Percentiles rank a stretch among this genome's conserved stretches.
phyloP scores from a whole-genome alignment of 2,329 filamentous ascomycete species.

The Biscogniauxia marginata region DNA sequence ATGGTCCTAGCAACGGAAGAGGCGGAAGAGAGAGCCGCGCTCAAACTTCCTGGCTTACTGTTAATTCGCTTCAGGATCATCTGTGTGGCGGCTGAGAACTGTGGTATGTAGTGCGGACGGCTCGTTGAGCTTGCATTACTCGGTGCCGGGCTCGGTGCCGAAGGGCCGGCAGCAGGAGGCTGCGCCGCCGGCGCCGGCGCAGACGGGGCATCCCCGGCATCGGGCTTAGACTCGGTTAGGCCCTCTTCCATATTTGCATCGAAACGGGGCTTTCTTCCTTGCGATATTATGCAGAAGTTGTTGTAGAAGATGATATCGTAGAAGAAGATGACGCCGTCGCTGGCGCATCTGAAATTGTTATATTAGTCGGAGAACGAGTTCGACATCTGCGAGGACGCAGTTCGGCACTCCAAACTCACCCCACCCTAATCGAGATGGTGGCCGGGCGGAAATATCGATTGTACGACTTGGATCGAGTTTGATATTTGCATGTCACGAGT shows the following conservation, averaged over 20 bases:
- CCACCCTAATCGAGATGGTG: background rate
- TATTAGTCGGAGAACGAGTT: background rate
- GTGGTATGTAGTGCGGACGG: conserved; percentile 33
- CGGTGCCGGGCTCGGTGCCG: conserved; percentile 20
- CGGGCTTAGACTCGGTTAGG: background rate
- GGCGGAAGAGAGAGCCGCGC: conserved; percentile 34
- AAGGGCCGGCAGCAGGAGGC: conserved; percentile 3
- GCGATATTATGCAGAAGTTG: background rate
- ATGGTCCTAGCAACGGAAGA: conserved; percentile 32
- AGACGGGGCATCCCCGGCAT: background rate
- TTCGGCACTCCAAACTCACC: background rate
- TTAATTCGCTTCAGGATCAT: conserved; percentile 41
- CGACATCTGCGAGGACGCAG: background rate
- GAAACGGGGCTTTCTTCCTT: background rate
- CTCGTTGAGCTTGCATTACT: conserved; percentile 26
- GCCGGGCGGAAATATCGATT: background rate
- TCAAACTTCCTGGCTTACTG: conserved; percentile 34
- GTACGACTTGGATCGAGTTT: background rate
- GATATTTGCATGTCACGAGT: background rate
- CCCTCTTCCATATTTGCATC: conserved; percentile 9
- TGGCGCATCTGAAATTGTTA: background rate
- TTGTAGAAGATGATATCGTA: no score
- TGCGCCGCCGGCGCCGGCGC: conserved; percentile 5
- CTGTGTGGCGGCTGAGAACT: conserved; percentile 38
- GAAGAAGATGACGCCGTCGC: background rate